Evolutionary conservation across 2,329 filamentous ascomycete genomes (phyloP).

Genomic region (Amphichorda felina): DNA sequence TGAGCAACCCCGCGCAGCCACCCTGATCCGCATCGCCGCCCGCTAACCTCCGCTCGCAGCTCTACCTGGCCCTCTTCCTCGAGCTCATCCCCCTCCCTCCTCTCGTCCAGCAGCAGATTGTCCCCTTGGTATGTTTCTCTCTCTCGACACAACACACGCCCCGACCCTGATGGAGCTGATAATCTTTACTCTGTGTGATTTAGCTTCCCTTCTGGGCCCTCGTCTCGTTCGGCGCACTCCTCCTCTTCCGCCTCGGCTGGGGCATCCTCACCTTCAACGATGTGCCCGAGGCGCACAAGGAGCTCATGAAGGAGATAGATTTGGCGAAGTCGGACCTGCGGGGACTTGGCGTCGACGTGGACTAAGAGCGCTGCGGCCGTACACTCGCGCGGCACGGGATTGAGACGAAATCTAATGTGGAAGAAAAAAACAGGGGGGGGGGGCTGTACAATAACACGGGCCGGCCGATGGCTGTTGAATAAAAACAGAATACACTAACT

Average conservation of each 20-base stretch:
- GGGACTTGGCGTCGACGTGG: conserved; percentile 64
- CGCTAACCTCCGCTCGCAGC: conserved; percentile 42
- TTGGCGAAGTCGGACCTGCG: conserved; percentile 63
- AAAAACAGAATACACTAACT: no score
- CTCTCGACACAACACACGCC: not conserved
- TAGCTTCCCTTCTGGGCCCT: conserved; percentile 93
- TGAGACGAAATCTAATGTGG: not conserved
- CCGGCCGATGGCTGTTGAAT: no score
- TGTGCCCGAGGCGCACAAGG: conserved; percentile 78
- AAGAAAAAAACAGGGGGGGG: not conserved
- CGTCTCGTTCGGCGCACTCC: conserved; percentile 81
- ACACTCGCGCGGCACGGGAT: no score
- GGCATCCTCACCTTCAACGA: conserved; percentile 96
- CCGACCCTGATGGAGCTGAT: not conserved
- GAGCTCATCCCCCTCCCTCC: conserved; percentile 70
- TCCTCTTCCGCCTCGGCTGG: conserved; percentile 83
- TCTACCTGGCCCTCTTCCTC: conserved; percentile 81
- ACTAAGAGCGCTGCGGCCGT: conserved; percentile 36
- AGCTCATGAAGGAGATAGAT: conserved; percentile 78
- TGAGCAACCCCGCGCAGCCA: conserved; percentile 13
- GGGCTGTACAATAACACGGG: no score
- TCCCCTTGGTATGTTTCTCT: conserved; percentile 64
- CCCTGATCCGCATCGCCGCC: not conserved
- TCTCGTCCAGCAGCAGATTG: conserved; percentile 69
- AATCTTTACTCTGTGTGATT: not conserved